These are phyloP conservation scores for Cenococcum geophilum DNA, from an alignment of 495 filamentous ascomycete species.

Conservation along the genomic window DNA sequence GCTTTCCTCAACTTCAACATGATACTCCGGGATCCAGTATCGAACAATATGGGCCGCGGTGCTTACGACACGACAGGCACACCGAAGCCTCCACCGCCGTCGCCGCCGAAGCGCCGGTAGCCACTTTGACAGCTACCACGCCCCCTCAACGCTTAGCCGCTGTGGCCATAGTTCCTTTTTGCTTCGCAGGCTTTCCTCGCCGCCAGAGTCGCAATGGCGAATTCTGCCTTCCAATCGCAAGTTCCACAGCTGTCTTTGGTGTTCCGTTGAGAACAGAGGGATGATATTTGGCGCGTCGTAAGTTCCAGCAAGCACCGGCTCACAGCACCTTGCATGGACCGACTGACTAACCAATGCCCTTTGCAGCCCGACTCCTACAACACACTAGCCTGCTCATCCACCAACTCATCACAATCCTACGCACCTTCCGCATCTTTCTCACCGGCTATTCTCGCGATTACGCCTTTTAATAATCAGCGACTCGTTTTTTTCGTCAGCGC, in stretches of 20 bases:
- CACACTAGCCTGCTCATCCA: not conserved
- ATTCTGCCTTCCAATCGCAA: not conserved
- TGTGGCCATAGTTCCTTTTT: conserved; percentile 13
- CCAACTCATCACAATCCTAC: not conserved
- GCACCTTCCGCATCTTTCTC: conserved; percentile 7
- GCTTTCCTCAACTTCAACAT: conserved; percentile 14
- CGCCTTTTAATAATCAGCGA: conserved; percentile 32
- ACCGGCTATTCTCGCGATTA: conserved; percentile 15
- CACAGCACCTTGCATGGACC: conserved; percentile 21
- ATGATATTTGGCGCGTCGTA: conserved; percentile 27
- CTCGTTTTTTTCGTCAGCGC: conserved; percentile 21
- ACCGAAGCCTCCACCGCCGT: conserved; percentile 32
- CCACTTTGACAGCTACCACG: conserved; percentile 6
- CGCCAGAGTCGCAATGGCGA: not conserved
- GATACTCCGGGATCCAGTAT: conserved; percentile 30
- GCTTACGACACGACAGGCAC: conserved; percentile 38
- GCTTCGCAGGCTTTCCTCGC: not conserved
- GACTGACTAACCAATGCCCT: conserved; percentile 21
- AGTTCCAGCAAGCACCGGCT: conserved; percentile 15
- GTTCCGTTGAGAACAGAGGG: conserved; percentile 23
- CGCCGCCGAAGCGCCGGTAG: conserved; percentile 33
- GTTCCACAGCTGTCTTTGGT: conserved; percentile 3
- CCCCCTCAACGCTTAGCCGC: conserved; percentile 10
- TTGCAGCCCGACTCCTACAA: conserved; percentile 21
- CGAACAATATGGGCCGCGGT: conserved; percentile 35